Percentiles rank a stretch among this genome's conserved stretches.
These are phyloP conservation scores for Gliomastix tumulicola DNA, from an alignment of 2,329 filamentous ascomycete species.

Conservation along the genomic window DNA sequence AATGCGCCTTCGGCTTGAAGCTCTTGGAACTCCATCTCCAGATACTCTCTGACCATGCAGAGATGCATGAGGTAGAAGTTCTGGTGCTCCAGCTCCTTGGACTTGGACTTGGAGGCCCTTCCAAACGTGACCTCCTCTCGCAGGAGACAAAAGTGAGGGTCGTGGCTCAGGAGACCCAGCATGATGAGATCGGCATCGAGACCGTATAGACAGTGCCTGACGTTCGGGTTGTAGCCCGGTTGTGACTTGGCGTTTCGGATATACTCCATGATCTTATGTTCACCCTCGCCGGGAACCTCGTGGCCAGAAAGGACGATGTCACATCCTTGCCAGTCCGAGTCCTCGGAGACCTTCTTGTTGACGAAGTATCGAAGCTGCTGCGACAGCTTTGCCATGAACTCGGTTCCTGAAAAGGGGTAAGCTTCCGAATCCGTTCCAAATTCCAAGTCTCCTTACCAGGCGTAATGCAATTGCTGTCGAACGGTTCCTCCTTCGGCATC, in stretches of 20 bases:
- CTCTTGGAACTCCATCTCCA: slow-evolving; percentile 95
- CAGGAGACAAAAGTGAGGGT: slow-evolving; percentile 94
- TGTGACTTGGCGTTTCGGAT: slow-evolving; percentile 97
- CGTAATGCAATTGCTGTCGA: slow-evolving; percentile 99
- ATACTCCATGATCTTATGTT: slow-evolving; percentile 99
- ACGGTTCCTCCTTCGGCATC: slow-evolving; percentile 90
- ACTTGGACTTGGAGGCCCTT: slow-evolving; percentile 73
- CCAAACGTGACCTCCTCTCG: slow-evolving; percentile 98
- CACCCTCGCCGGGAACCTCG: slow-evolving; percentile 94
- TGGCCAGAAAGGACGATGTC: slow-evolving; percentile 95
- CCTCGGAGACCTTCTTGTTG: slow-evolving; percentile 97
- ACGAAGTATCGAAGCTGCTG: slow-evolving; percentile 96
- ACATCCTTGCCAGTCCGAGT: slow-evolving; percentile 94
- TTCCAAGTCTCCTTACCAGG: slow-evolving; percentile 64
- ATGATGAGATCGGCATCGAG: slow-evolving; percentile 98
- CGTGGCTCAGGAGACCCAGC: slow-evolving; percentile 93
- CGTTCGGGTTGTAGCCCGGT: slow-evolving; percentile 83
- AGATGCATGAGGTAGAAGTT: slow-evolving; percentile 98
- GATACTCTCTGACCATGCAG: slow-evolving; percentile 93
- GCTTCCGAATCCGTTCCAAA: too few species aligned
- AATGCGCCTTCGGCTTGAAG: slow-evolving; percentile 67
- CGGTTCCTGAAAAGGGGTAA: slow-evolving; percentile 57
- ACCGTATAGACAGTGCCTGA: slow-evolving; percentile 94
- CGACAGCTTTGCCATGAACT: slow-evolving; percentile 96
- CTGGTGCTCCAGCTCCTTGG: slow-evolving; percentile 92